Percentiles rank a stretch among this genome's conserved stretches.
These are phyloP conservation scores for Sanghuangporus sanghuang DNA, from an alignment of 1,284 basidiomycete genomes.

Conservation along the genomic window DNA sequence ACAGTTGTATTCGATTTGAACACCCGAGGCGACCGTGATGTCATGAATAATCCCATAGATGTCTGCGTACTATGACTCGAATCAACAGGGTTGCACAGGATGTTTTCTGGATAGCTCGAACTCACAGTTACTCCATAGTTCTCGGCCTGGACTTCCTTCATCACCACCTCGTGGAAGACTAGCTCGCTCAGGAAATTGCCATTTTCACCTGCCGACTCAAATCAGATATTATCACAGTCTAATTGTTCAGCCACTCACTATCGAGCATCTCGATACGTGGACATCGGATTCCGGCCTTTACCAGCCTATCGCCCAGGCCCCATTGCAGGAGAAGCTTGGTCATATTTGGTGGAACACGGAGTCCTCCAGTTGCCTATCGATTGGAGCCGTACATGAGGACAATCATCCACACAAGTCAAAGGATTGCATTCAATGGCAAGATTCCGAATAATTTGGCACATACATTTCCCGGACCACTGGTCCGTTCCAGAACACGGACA, in stretches of 20 bases:
- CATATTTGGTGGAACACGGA: conserved; percentile 45
- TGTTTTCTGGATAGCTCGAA: not conserved
- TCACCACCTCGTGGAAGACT: conserved; percentile 14
- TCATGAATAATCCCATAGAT: conserved; percentile 42
- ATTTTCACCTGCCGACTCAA: not conserved
- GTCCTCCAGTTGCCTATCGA: conserved; percentile 26
- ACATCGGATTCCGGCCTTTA: conserved; percentile 17
- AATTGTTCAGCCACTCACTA: not conserved
- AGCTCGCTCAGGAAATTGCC: conserved; percentile 4
- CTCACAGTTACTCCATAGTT: conserved; percentile 10
- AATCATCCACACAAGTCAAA: not conserved
- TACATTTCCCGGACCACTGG: conserved; percentile 31
- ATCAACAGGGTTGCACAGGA: not conserved
- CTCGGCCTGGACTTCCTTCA: conserved; percentile 16
- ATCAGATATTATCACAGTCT: not conserved
- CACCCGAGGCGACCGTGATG: conserved; percentile 40
- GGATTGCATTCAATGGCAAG: not conserved
- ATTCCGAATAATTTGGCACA: not conserved
- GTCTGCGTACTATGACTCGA: conserved; percentile 36
- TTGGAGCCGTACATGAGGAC: conserved; percentile 22
- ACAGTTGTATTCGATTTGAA: conserved; percentile 34
- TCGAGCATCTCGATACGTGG: conserved; percentile 1
- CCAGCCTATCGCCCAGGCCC: conserved; percentile 36
- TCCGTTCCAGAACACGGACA: conserved; percentile 46
- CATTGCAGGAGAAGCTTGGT: conserved; percentile 44